phyloP scores from a whole-genome alignment of 441 rosid genomes.

The Euphorbia schlechtendalii region DNA sequence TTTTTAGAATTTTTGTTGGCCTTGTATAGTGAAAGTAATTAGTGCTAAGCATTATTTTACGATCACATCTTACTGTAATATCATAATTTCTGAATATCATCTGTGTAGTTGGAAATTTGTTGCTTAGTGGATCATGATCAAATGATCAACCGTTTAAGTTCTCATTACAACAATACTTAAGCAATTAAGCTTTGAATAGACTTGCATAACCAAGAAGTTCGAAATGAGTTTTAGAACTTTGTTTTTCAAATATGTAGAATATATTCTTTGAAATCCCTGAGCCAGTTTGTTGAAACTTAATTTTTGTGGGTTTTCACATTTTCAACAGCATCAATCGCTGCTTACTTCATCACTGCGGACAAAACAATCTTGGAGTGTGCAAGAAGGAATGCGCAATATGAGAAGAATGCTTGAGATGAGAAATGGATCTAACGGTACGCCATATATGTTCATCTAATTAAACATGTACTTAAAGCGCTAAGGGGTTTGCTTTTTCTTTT shows the following conservation, averaged over 20 bases:
- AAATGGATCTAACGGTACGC: too few relatives aligned
- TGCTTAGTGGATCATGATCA: neutral
- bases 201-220: neutral
- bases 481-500: neutral
- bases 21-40: neutral
- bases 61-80: too few relatives aligned
- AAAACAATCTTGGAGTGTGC: constrained; percentile 57
- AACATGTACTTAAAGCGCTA: neutral
- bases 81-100: too few relatives aligned
- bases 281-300: neutral
- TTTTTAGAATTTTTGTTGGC: neutral
- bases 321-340: constrained; percentile 47
- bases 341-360: constrained; percentile 61
- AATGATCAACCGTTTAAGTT: neutral
- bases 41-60: neutral
- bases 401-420: constrained; percentile 29
- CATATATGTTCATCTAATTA: neutral
- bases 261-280: neutral
- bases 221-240: neutral
- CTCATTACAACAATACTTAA: neutral
- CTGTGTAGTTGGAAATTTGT: neutral
- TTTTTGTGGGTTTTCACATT: neutral
- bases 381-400: constrained; percentile 38
- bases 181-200: neutral
- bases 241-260: neutral